These are phyloP conservation scores for Stephanodiscus minutulus DNA, from an alignment of 108 stramenopile species.

Conservation along the genomic window DNA sequence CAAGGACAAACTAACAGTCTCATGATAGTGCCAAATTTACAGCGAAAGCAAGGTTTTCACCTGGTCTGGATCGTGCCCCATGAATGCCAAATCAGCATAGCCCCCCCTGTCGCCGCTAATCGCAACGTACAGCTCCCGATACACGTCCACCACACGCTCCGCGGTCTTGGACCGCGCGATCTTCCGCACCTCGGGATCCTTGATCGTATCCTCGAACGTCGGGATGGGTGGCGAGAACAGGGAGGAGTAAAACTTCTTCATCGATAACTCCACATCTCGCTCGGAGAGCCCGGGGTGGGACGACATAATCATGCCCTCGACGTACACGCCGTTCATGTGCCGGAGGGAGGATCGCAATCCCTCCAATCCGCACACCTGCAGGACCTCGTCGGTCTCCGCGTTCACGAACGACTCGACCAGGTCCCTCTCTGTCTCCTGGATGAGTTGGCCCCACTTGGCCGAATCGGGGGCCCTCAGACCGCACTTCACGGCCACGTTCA, in stretches of 20 bases:
- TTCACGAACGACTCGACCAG: constrained; percentile 70
- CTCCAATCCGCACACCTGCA: constrained; percentile 72
- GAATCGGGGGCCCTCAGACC: constrained; percentile 54
- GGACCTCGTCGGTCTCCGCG: constrained; percentile 61
- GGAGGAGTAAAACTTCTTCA: constrained; percentile 81
- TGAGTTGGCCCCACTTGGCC: constrained; percentile 46
- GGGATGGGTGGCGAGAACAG: constrained; percentile 83
- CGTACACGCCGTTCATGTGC: constrained; percentile 55
- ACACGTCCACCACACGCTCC: constrained; percentile 55
- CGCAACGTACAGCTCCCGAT: constrained; percentile 62
- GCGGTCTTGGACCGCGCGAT: constrained; percentile 70
- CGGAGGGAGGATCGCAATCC: constrained; percentile 49
- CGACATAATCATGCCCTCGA: constrained; percentile 76
- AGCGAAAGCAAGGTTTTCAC: constrained; percentile 72
- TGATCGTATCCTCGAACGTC: constrained; percentile 73
- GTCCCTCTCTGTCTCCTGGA: constrained; percentile 57
- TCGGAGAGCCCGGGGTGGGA: constrained; percentile 77
- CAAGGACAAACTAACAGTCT: not conserved
- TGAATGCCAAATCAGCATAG: constrained; percentile 76
- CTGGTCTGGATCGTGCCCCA: constrained; percentile 74
- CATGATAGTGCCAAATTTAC: constrained; percentile 2
- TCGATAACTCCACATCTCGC: constrained; percentile 59
- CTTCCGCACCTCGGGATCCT: constrained; percentile 80
- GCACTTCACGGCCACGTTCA: constrained; percentile 55
- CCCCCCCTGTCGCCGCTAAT: constrained; percentile 65